A percentile compares a stretch with the other conserved stretches of the same genome.
Evolutionary conservation across 495 filamentous ascomycete genomes (phyloP).

Genomic region (Parathielavia hyrcaniae): DNA sequence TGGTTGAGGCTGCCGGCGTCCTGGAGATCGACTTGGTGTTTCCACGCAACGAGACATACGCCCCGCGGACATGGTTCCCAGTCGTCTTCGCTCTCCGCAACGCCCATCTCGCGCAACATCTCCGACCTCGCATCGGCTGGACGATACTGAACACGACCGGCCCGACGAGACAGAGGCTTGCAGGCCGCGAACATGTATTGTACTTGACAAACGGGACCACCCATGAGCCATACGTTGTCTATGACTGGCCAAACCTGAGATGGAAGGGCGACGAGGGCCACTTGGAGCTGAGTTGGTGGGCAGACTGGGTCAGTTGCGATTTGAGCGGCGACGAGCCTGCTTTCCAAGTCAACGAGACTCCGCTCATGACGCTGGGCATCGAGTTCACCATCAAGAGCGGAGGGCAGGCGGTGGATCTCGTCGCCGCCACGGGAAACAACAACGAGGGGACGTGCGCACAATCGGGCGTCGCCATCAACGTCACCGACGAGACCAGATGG

Average conservation of each 20-base stretch:
- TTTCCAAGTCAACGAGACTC: too few species aligned
- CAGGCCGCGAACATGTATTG: too few species aligned
- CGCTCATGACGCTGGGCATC: neutral
- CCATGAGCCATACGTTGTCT: conserved; percentile 26
- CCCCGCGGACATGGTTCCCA: conserved; percentile 15
- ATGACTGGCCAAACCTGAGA: neutral
- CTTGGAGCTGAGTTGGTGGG: conserved; percentile 23
- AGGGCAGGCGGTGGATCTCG: conserved; percentile 25
- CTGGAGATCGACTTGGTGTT: neutral
- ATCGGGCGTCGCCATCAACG: neutral
- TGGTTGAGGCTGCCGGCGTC: neutral
- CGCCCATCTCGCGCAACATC: conserved; percentile 21
- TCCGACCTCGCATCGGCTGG: too few species aligned
- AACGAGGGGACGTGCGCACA: neutral
- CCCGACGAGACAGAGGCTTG: too few species aligned
- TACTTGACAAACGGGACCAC: conserved; percentile 20
- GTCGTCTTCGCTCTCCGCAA: conserved; percentile 40
- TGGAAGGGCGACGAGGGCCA: conserved; percentile 14
- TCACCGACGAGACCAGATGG: neutral
- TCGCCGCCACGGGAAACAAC: conserved; percentile 26
- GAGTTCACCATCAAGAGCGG: conserved; percentile 25
- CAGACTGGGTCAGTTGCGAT: conserved; percentile 19
- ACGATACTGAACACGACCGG: too few species aligned
- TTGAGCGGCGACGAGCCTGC: neutral
- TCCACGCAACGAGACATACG: neutral